Evolutionary conservation across 2,329 filamentous ascomycete species (phyloP), one percentile per base, ranked within the genome.

Genomic region (Claviceps monticola): DNA sequence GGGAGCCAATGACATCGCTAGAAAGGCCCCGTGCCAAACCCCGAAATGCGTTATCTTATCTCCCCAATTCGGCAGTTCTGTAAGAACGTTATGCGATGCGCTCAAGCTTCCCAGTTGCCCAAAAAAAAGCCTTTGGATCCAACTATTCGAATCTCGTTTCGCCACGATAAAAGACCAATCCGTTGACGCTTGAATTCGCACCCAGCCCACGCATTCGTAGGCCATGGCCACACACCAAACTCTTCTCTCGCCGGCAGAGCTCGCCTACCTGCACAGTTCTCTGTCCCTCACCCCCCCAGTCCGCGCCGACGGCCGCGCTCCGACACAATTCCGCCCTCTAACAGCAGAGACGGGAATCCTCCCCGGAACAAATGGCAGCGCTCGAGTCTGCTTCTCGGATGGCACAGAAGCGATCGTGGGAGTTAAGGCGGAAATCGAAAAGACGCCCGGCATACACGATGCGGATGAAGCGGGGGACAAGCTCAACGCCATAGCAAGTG

Each of bases 321-420:
- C 88, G 19, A 86, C 82, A 37, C 88, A 96, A 67, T 97, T 97
- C 74, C 87, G 93, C 3, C 88, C 91, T 0, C 74, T 98, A 53
- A 81, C 85, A 17, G 93, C 93, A 54, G 93, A 98, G 72, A 89
- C 86, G 51, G 86, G 88, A 53, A 87, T 97, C 52, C 77, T 98
- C 0, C 90, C 93, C 0, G 83, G 84, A 46, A 85, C 91, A 16
- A 95, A 97, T 63, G 93, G 93, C 55, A 94, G 87, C 68, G 91
- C 93, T 54, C 82, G 94, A 37, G 85, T 98, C 46, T 95, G 91
- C 58, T 94, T 97, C 65, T 83, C 89, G 3, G 93, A 98, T 66
- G 93, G 93, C 49, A 95, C 89, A 1, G 93, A 98, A 68, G 93
- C 93, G 6, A 84, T 98, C 55, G 93, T 96, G 5, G 93, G 93